Conservation (phyloP, 495 filamentous ascomycete species). For the Xylaria flabelliformis region DNA sequence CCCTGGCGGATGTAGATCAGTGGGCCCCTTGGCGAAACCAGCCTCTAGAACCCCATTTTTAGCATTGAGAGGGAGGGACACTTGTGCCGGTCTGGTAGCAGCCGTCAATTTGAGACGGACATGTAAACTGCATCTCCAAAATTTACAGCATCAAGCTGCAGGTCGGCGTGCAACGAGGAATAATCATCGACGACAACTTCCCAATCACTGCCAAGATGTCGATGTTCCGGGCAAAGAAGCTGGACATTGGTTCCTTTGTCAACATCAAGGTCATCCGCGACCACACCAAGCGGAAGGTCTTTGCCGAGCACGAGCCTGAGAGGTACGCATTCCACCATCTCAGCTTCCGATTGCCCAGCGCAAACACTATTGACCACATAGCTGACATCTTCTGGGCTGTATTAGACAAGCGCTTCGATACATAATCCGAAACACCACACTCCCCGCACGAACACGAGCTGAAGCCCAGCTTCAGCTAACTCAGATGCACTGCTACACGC, state of each 20-base stretch:
- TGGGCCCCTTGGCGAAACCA: background rate
- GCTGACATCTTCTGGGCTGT: conserved; percentile 20
- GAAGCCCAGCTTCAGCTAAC: conserved; percentile 91
- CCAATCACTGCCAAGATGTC: conserved; percentile 64
- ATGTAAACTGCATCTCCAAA: conserved; percentile 33
- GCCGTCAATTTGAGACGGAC: background rate
- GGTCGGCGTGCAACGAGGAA: background rate
- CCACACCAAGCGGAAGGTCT: conserved; percentile 93
- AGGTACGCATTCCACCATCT: conserved; percentile 59
- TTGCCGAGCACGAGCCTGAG: conserved; percentile 82
- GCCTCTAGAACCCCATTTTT: background rate
- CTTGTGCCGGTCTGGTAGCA: background rate
- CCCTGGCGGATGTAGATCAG: conserved; percentile 1
- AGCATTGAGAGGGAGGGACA: background rate
- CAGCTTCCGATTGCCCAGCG: background rate
- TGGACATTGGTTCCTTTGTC: conserved; percentile 84
- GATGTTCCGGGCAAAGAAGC: conserved; percentile 82
- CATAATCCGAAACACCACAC: conserved; percentile 87
- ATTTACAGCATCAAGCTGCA: conserved; percentile 22
- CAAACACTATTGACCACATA: background rate
- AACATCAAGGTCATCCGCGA: conserved; percentile 87
- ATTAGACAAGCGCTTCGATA: conserved; percentile 93
- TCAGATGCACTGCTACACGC: conserved; percentile 93
- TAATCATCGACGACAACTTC: conserved; percentile 19
- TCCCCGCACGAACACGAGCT: conserved; percentile 79